Percentiles rank a stretch among this genome's conserved stretches.
Evolutionary conservation across 331 rosid genomes (phyloP).

Genomic region (Saraca asoca): DNA sequence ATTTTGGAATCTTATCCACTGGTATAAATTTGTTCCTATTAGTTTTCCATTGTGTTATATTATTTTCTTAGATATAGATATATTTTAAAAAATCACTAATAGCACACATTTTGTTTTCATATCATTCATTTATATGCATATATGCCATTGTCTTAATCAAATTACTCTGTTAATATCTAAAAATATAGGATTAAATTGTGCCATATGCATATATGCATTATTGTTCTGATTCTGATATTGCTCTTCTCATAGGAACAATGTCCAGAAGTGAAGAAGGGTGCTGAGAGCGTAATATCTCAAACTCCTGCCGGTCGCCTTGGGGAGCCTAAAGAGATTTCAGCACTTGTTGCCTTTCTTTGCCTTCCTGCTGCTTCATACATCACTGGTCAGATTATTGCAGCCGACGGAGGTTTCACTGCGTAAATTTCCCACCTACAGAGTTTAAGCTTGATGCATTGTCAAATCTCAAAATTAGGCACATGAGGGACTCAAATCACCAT

Average conservation of each 20-base stretch:
- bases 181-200: no score
- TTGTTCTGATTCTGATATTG: neutral
- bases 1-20: neutral
- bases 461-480: no score
- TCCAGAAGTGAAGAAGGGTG: neutral
- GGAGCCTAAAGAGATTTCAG: slow-evolving; percentile 52
- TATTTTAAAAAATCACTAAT: no score
- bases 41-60: neutral
- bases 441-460: no score
- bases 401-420: slow-evolving; percentile 50
- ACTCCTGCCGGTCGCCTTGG: slow-evolving; percentile 34
- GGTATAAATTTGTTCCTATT: no score
- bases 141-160: no score
- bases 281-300: neutral
- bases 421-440: slow-evolving; percentile 20
- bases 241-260: slow-evolving; percentile 7
- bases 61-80: no score
- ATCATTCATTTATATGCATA: no score
- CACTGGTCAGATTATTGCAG: slow-evolving; percentile 51
- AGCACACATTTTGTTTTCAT: no score
- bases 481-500: no score
- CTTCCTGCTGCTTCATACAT: slow-evolving; percentile 68
- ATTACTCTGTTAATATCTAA: no score
- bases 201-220: neutral
- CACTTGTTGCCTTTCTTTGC: slow-evolving; percentile 65